Evolutionary conservation across 2,329 filamentous ascomycete genomes (phyloP).

Genomic region (Cladosporium sp.): DNA sequence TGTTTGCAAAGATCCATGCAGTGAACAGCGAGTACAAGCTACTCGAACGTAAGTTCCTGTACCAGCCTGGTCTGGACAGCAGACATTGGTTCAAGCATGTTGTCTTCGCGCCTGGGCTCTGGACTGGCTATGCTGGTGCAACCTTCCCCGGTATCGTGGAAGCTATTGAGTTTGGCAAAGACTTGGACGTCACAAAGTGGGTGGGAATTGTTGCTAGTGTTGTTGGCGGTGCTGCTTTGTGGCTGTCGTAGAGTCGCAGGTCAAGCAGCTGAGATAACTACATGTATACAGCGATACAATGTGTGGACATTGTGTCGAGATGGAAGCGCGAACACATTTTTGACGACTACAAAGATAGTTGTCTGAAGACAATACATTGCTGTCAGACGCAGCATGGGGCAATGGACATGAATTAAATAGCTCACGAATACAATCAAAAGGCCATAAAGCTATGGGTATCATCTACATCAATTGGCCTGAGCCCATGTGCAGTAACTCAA

Average conservation of each 20-base stretch:
- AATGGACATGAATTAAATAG: neutral
- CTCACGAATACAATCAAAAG: neutral
- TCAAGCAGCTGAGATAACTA: neutral
- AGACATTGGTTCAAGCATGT: conserved; percentile 92
- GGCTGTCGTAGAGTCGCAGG: neutral
- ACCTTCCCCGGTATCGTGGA: conserved; percentile 67
- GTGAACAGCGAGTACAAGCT: conserved; percentile 82
- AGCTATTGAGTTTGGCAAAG: conserved; percentile 53
- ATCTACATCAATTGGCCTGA: neutral
- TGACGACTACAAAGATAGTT: neutral
- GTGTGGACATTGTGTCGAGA: neutral
- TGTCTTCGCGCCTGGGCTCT: conserved; percentile 85
- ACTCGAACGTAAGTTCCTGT: conserved; percentile 78
- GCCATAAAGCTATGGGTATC: neutral
- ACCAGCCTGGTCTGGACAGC: conserved; percentile 72
- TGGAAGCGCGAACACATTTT: neutral
- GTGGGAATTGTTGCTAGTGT: conserved; percentile 41
- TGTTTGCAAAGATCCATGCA: conserved; percentile 50
- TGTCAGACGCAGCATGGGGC: neutral
- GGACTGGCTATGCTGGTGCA: conserved; percentile 84
- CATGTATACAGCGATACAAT: neutral
- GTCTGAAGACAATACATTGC: neutral
- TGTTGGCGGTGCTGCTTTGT: conserved; percentile 36
- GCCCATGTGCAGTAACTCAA: neutral
- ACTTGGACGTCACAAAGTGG: conserved; percentile 45